These are phyloP conservation scores for Phytophthora pluvialis DNA, from an alignment of 352 stramenopile genomes.

Conservation along the genomic window DNA sequence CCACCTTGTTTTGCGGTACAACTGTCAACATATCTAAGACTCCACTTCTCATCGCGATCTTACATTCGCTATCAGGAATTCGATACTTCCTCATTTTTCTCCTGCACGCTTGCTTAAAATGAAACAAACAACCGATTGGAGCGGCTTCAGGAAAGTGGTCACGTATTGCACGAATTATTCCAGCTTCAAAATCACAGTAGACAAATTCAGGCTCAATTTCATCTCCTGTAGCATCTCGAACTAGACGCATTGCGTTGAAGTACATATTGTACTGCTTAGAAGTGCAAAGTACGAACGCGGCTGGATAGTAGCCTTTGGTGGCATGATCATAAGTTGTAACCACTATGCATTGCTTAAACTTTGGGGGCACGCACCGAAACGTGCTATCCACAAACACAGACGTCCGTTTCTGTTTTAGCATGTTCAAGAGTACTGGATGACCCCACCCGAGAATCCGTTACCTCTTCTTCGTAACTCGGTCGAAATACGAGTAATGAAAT, in stretches of 20 bases:
- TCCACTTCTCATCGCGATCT: constrained; percentile 11
- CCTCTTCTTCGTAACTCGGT: not conserved
- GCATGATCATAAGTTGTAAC: constrained; percentile 19
- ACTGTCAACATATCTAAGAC: constrained; percentile 25
- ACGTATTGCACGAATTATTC: constrained; percentile 13
- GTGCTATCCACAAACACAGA: constrained; percentile 35
- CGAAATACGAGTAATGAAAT: not conserved
- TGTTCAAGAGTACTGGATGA: not conserved
- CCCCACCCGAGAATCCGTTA: not conserved
- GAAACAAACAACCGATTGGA: constrained; percentile 25
- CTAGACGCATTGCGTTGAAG: constrained; percentile 22
- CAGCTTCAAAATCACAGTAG: constrained; percentile 29
- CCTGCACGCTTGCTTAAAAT: constrained; percentile 20
- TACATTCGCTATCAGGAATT: constrained; percentile 4
- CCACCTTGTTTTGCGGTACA: not conserved
- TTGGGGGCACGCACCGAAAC: constrained; percentile 20
- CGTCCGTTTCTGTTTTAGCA: constrained; percentile 11
- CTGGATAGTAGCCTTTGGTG: constrained; percentile 8
- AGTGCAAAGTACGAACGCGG: constrained; percentile 11
- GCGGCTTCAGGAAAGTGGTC: constrained; percentile 18
- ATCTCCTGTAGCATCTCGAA: constrained; percentile 10
- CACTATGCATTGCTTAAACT: constrained; percentile 24
- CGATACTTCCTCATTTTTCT: constrained; percentile 11
- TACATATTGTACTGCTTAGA: constrained; percentile 17
- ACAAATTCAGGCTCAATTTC: constrained; percentile 13